Conservation (phyloP, 1,284 basidiomycete genomes). For the Rhodotorula sp. region DNA sequence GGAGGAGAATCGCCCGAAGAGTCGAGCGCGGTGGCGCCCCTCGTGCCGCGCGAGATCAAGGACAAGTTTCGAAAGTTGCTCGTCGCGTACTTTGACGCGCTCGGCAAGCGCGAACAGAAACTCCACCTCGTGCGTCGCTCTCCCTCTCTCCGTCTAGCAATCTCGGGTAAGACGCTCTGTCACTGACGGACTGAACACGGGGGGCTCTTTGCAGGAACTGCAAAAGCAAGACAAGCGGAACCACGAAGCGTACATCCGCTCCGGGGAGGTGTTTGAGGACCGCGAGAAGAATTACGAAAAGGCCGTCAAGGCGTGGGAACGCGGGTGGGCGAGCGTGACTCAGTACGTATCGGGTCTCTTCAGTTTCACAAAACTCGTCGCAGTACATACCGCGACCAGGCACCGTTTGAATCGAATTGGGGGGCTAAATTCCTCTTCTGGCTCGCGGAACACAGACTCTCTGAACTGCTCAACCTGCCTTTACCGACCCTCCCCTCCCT, state of each 20-base stretch:
- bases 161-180: conserved; percentile 1
- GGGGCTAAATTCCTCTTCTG: background rate
- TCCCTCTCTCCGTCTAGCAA: no score
- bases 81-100: conserved; percentile 85
- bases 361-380: no score
- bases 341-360: conserved; percentile 21
- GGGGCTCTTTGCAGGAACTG: conserved; percentile 61
- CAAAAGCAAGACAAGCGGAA: conserved; percentile 96
- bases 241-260: conserved; percentile 97
- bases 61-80: conserved; percentile 90
- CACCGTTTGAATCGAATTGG: no score
- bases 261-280: conserved; percentile 98
- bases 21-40: conserved; percentile 51
- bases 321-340: conserved; percentile 74
- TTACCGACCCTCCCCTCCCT: conserved; percentile 77
- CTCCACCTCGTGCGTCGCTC: conserved; percentile 72
- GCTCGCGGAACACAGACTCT: conserved; percentile 59
- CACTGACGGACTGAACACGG: background rate
- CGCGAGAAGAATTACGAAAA: conserved; percentile 97
- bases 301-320: conserved; percentile 93
- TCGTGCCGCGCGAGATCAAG: conserved; percentile 77
- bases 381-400: no score
- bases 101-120: conserved; percentile 83
- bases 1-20: conserved; percentile 30
- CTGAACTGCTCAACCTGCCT: conserved; percentile 77